phyloP scores from a whole-genome alignment of 768 basidiomycete species.

The Tulasnella calospora region DNA sequence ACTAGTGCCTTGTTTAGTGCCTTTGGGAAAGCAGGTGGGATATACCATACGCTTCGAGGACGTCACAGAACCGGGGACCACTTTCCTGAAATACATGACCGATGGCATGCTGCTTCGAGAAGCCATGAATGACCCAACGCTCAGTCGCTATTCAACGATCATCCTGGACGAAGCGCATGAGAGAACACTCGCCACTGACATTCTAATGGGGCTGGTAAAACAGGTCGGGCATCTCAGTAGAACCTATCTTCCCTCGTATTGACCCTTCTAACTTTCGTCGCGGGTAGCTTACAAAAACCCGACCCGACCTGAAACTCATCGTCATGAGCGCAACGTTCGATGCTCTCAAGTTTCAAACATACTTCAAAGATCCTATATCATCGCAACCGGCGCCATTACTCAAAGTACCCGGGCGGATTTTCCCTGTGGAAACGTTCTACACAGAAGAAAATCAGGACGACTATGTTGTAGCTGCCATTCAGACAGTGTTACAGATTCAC shows the following conservation, averaged over 20 bases:
- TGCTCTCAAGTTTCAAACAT: conserved; percentile 34
- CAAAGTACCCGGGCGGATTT: conserved; percentile 42
- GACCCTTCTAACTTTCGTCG: background rate
- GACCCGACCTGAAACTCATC: conserved; percentile 41
- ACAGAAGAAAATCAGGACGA: conserved; percentile 36
- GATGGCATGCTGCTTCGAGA: conserved; percentile 45
- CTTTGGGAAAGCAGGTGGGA: conserved; percentile 43
- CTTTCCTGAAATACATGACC: conserved; percentile 45
- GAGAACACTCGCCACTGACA: conserved; percentile 45
- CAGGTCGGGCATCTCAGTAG: conserved; percentile 17
- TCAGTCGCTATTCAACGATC: conserved; percentile 42
- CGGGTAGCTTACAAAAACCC: conserved; percentile 34
- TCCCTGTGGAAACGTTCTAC: conserved; percentile 34
- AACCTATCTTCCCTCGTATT: background rate
- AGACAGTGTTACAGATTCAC: conserved; percentile 43
- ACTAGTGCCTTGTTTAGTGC: conserved; percentile 13
- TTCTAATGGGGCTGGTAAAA: conserved; percentile 45
- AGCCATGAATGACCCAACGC: conserved; percentile 34
- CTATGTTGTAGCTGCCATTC: conserved; percentile 40
- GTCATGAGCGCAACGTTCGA: conserved; percentile 47
- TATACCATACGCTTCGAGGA: conserved; percentile 48
- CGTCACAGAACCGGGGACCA: conserved; percentile 33
- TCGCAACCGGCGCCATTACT: conserved; percentile 35
- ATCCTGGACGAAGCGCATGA: conserved; percentile 48
- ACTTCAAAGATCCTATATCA: conserved; percentile 35